Percentiles rank a stretch among this genome's conserved stretches.
These are phyloP conservation scores for Artemisia argyi DNA, from an alignment of 129 eudicot species.

Conservation along the genomic window DNA sequence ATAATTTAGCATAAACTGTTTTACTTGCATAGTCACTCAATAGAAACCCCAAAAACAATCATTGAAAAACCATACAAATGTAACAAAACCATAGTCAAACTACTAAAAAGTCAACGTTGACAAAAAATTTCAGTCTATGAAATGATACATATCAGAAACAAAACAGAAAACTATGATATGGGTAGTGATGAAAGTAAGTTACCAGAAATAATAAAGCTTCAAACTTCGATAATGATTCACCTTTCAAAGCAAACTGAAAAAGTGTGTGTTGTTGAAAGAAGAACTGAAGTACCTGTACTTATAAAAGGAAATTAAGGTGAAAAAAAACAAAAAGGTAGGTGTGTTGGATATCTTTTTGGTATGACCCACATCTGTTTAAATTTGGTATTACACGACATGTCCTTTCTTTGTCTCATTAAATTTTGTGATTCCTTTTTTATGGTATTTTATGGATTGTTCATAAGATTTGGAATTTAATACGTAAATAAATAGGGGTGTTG, in stretches of 20 bases:
- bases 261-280: conserved; percentile 14
- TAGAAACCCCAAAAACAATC: not conserved
- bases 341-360: conserved; percentile 26
- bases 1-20: too few species aligned
- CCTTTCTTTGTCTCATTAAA: conserved; percentile 26
- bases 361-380: conserved; percentile 32
- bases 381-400: conserved; percentile 14
- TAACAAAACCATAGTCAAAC: not conserved
- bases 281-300: not conserved
- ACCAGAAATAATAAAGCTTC: conserved; percentile 32
- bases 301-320: conserved; percentile 27
- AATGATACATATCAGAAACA: not conserved
- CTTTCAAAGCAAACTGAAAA: conserved; percentile 6
- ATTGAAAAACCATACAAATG: conserved; percentile 1
- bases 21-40: not conserved
- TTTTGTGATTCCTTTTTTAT: not conserved
- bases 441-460: not conserved
- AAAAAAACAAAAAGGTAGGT: conserved; percentile 42
- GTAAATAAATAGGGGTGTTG: too few species aligned
- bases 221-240: not conserved
- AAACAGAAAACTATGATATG: not conserved
- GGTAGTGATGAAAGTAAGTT: conserved; percentile 26
- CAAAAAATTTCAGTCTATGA: not conserved
- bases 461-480: not conserved
- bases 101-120: conserved; percentile 2